Conservation (phyloP, 495 filamentous ascomycete species). For the Podospora pseudopauciseta region DNA sequence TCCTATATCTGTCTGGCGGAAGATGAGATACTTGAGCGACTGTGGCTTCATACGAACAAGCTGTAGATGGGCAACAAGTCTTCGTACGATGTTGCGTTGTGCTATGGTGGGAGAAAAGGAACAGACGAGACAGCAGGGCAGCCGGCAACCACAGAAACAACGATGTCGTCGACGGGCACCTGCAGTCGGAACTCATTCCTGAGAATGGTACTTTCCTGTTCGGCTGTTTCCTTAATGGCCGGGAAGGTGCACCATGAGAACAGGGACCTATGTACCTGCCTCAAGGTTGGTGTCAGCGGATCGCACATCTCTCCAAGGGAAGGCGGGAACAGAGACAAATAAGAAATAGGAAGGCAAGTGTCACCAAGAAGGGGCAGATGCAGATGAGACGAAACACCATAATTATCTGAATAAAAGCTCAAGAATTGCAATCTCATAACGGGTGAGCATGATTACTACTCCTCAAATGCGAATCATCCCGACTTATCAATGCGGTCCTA, state of each 20-base stretch:
- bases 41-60: not conserved
- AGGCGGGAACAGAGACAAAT: not conserved
- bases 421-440: constrained; percentile 8
- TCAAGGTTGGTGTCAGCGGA: not conserved
- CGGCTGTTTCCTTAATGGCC: not conserved
- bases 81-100: not conserved
- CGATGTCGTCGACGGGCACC: not conserved
- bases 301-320: not conserved
- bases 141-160: not conserved
- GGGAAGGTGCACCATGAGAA: not conserved
- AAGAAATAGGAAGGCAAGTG: not conserved
- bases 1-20: constrained; percentile 16
- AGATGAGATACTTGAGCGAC: constrained; percentile 13
- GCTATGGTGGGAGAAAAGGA: not conserved
- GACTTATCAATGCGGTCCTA: constrained; percentile 13
- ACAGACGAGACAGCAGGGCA: not conserved
- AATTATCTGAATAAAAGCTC: not conserved
- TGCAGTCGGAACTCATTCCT: not conserved
- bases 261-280: not conserved
- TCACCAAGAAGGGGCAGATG: not conserved
- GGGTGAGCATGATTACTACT: constrained; percentile 15
- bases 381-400: not conserved
- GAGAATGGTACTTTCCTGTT: not conserved
- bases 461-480: constrained; percentile 26
- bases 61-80: not conserved